These are phyloP conservation scores for Hypoxylon crocopeplum DNA, from an alignment of 495 filamentous ascomycete genomes.

Conservation along the genomic window DNA sequence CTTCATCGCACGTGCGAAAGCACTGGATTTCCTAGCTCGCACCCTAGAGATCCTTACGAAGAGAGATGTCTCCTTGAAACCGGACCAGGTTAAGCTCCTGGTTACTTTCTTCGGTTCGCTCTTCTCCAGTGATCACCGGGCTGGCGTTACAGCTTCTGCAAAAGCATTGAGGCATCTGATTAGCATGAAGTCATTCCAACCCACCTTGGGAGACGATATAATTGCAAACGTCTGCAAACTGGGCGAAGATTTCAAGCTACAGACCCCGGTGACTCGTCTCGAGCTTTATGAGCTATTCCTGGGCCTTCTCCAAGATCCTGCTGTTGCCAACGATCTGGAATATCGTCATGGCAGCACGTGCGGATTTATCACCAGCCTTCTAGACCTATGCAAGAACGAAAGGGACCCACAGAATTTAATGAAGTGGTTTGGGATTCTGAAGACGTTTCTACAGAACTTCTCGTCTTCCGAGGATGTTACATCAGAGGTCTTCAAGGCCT, in stretches of 20 bases:
- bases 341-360: constrained; percentile 46
- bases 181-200: constrained; percentile 54
- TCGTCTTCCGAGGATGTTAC: constrained; percentile 49
- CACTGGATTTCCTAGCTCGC: constrained; percentile 53
- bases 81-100: constrained; percentile 52
- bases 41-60: constrained; percentile 51
- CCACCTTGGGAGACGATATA: constrained; percentile 49
- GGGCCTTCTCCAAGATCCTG: constrained; percentile 43
- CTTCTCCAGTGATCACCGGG: constrained; percentile 58
- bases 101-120: constrained; percentile 58
- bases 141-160: constrained; percentile 54
- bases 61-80: constrained; percentile 39
- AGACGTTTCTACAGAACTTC: constrained; percentile 47
- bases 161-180: constrained; percentile 53
- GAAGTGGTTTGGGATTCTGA: constrained; percentile 55
- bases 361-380: constrained; percentile 48
- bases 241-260: constrained; percentile 56
- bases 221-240: constrained; percentile 50
- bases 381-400: constrained; percentile 54
- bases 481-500: constrained; percentile 54
- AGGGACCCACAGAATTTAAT: constrained; percentile 57
- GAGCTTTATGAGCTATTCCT: constrained; percentile 56
- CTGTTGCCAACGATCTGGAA: constrained; percentile 49
- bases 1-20: constrained; percentile 51
- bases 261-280: constrained; percentile 51